A percentile compares a stretch with the other conserved stretches of the same genome.
These are phyloP conservation scores for Spiromastix sp. DNA, from an alignment of 2,329 filamentous ascomycete genomes.

Conservation along the genomic window DNA sequence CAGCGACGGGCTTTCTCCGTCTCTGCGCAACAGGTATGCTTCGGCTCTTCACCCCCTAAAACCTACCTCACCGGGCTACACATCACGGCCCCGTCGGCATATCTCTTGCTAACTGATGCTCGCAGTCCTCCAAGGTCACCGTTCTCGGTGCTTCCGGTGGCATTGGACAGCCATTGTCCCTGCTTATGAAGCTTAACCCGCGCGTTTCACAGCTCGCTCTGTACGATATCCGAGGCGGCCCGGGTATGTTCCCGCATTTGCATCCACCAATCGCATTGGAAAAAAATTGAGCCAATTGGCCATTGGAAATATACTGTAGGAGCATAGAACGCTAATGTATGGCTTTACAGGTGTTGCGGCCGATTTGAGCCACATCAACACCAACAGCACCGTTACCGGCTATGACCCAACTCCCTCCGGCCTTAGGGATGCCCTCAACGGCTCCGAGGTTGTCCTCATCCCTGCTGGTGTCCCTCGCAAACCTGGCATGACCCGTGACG, in stretches of 20 bases:
- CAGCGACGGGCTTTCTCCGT: slow-evolving; percentile 75
- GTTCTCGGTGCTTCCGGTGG: slow-evolving; percentile 95
- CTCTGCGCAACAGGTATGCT: slow-evolving; percentile 64
- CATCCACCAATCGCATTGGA: slow-evolving; percentile 2
- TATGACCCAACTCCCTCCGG: slow-evolving; percentile 69
- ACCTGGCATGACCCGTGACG: slow-evolving; percentile 98
- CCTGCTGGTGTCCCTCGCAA: slow-evolving; percentile 97
- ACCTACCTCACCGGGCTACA: slow-evolving; percentile 3
- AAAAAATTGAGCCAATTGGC: slow-evolving; percentile 3
- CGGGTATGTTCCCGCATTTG: slow-evolving; percentile 52
- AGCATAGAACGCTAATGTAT: not conserved
- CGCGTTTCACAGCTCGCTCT: slow-evolving; percentile 87
- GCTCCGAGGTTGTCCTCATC: slow-evolving; percentile 88
- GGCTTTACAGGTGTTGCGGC: slow-evolving; percentile 78
- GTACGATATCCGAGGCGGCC: slow-evolving; percentile 92
- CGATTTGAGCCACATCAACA: slow-evolving; percentile 98
- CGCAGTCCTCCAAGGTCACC: slow-evolving; percentile 80
- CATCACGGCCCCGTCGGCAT: too few relatives aligned
- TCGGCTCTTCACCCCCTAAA: slow-evolving; percentile 9
- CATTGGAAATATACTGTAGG: not conserved
- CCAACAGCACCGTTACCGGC: slow-evolving; percentile 87
- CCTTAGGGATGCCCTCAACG: slow-evolving; percentile 71
- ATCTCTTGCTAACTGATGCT: slow-evolving; percentile 1
- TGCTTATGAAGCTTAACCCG: slow-evolving; percentile 98
- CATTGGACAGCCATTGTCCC: slow-evolving; percentile 95